phyloP scores from a whole-genome alignment of 23 red algal species.

The Gracilariopsis chorda region DNA sequence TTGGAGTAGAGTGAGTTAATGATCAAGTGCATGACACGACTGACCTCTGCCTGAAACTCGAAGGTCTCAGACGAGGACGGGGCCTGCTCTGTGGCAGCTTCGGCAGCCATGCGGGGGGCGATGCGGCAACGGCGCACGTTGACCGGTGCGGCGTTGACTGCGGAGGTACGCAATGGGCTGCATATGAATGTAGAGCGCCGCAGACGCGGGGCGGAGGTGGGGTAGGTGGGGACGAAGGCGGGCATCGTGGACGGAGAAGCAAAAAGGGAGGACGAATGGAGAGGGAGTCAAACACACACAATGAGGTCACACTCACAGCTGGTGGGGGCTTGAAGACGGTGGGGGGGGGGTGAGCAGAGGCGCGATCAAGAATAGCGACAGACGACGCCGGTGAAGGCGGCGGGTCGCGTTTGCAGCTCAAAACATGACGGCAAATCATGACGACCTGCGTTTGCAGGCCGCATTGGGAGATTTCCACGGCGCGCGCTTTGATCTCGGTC shows the following conservation, averaged over 20 bases:
- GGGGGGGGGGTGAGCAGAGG: too few species aligned
- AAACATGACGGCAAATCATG: neutral
- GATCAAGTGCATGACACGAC: slow-evolving; percentile 96
- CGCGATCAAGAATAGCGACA: too few species aligned
- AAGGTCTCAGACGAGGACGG: slow-evolving; percentile 74
- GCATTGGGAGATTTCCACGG: neutral
- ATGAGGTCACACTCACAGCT: neutral
- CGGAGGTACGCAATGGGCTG: neutral
- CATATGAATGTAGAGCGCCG: slow-evolving; percentile 26
- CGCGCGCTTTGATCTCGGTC: slow-evolving; percentile 17
- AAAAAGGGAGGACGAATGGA: neutral
- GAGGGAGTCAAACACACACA: neutral
- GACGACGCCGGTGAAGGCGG: neutral
- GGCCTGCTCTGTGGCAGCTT: neutral
- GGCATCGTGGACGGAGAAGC: neutral
- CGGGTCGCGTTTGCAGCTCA: neutral
- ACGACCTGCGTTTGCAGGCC: neutral
- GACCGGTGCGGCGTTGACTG: neutral
- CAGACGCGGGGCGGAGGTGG: neutral
- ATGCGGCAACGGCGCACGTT: neutral
- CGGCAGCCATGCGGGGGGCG: slow-evolving; percentile 25
- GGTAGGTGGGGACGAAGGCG: slow-evolving; percentile 32
- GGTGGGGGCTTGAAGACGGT: neutral
- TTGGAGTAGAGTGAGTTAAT: slow-evolving; percentile 97
- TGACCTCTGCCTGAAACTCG: slow-evolving; percentile 98